A percentile compares a stretch with the other conserved stretches of the same genome.
These are phyloP conservation scores for Astathelohania contejeani DNA, from an alignment of 371 early-diverging fungal genomes.

Conservation along the genomic window DNA sequence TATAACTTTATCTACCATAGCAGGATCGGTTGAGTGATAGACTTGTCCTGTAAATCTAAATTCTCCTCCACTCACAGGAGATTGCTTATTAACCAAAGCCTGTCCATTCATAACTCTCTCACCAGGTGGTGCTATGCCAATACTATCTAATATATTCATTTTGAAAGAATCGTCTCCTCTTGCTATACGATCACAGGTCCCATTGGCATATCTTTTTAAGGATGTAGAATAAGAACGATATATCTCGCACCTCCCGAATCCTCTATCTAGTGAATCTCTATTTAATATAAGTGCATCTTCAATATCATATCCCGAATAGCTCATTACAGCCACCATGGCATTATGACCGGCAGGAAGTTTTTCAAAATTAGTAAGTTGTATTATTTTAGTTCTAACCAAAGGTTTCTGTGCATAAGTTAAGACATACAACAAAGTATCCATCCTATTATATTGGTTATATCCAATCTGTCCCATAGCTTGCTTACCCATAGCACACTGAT, in stretches of 20 bases:
- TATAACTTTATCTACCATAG: conserved; percentile 57
- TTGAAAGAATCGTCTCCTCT: conserved; percentile 45
- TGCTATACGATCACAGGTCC: conserved; percentile 65
- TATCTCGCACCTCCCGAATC: conserved; percentile 87
- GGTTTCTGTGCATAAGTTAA: conserved; percentile 94
- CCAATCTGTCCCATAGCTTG: conserved; percentile 95
- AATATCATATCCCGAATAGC: conserved; percentile 96
- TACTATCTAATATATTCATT: conserved; percentile 52
- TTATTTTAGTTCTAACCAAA: conserved; percentile 87
- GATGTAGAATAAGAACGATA: conserved; percentile 65
- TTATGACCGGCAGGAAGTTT: conserved; percentile 96
- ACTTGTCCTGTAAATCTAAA: conserved; percentile 57
- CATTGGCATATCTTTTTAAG: conserved; percentile 67
- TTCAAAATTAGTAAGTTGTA: conserved; percentile 86
- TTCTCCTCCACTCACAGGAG: conserved; percentile 54
- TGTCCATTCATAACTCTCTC: conserved; percentile 60
- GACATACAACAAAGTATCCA: conserved; percentile 81
- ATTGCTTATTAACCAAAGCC: conserved; percentile 65
- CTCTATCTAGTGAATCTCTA: conserved; percentile 85
- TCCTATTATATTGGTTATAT: conserved; percentile 77
- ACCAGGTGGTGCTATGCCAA: conserved; percentile 74
- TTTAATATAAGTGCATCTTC: conserved; percentile 97
- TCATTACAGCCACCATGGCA: conserved; percentile 96
- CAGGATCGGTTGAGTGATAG: conserved; percentile 36
- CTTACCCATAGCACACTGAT: conserved; percentile 99